Base-by-base conservation (phyloP, 495 filamentous ascomycete species). In the Thermothielavioides terrestris region DNA sequence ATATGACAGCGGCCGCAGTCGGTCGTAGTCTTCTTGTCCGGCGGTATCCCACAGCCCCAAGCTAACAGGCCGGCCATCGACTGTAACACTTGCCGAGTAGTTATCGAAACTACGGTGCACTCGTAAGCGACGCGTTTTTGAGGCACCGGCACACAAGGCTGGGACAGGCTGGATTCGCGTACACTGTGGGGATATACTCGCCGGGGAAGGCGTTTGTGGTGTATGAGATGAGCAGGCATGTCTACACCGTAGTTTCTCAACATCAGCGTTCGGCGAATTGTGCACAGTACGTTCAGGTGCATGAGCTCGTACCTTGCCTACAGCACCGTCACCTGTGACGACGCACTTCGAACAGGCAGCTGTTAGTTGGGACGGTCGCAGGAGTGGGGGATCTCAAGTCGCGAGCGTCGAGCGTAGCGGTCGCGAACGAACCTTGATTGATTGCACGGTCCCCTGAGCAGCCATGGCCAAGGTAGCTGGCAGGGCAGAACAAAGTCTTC, bases 151-250 rank as follows among this genome's bases (percentile, higher is more conserved):
- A n/a, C n/a, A n/a, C n/a, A n/a, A n/a, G n/a, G n/a, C n/a, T n/a
- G n/a, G n/a, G n/a, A n/a, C n/a, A n/a, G n/a, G n/a, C 28, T 37
- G 23, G 46, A 30, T 40, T 49, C 10, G 82, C 87, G 76, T 73
- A 97, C 91, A 97, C 94, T 52, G 92, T 98, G 57, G 92, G 92
- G 64, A 98, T 96, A 65, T 98, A 98, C 75, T 98, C 92, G 56
- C 92, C 92, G 14, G 92, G 92, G 68, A 98, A 98, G 34, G 92
- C 92, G 76, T 98, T 98, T 42, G 92, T 98, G 32, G 92, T 97
- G 68, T 97, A 97, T 17, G 92, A 97, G 64, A 98, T 98, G 57
- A 98, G 84, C 49, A 98, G 85, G 75, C 92, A 98, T 76, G 92
- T 98, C 94, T 97, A 60, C n/a, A 46, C 42, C 38, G 41, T 37